Conservation (phyloP, 1,139 yeast genomes). For the Hyphopichia fennica region DNA sequence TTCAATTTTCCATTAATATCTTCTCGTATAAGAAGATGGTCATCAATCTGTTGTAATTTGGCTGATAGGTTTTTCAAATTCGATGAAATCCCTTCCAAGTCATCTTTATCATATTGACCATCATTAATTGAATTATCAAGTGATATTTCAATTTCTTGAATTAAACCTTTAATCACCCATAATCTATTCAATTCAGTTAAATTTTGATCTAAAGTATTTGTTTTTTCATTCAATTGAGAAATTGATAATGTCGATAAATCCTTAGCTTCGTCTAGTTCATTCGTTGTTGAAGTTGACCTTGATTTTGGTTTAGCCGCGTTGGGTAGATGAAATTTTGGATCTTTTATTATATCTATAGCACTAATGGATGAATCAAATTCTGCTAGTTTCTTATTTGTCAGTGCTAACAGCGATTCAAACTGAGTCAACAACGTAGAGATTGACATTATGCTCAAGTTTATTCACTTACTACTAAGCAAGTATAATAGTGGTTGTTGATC, state of each 20-base stretch:
- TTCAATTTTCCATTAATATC: conserved; percentile 7
- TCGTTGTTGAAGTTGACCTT: neutral
- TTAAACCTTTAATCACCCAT: conserved; percentile 20
- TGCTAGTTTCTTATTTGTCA: neutral
- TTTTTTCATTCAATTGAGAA: conserved; percentile 20
- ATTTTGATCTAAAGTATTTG: conserved; percentile 13
- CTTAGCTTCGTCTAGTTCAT: neutral
- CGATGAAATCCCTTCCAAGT: conserved; percentile 15
- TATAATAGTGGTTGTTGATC: no score
- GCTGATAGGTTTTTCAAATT: conserved; percentile 18
- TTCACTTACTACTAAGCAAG: no score
- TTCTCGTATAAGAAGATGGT: conserved; percentile 10
- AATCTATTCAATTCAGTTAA: conserved; percentile 21
- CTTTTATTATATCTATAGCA: conserved; percentile 17
- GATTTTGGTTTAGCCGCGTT: neutral
- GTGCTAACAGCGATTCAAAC: conserved; percentile 6
- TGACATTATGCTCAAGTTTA: neutral
- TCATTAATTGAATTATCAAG: conserved; percentile 11
- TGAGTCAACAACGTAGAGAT: conserved; percentile 5
- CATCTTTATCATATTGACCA: conserved; percentile 12
- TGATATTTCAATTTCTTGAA: conserved; percentile 19
- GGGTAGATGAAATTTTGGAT: conserved; percentile 10
- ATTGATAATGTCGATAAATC: conserved; percentile 9
- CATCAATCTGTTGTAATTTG: conserved; percentile 6
- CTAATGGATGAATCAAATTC: conserved; percentile 7